Conservation (phyloP, 2,329 filamentous ascomycete genomes). For the Penicillium sp. region DNA sequence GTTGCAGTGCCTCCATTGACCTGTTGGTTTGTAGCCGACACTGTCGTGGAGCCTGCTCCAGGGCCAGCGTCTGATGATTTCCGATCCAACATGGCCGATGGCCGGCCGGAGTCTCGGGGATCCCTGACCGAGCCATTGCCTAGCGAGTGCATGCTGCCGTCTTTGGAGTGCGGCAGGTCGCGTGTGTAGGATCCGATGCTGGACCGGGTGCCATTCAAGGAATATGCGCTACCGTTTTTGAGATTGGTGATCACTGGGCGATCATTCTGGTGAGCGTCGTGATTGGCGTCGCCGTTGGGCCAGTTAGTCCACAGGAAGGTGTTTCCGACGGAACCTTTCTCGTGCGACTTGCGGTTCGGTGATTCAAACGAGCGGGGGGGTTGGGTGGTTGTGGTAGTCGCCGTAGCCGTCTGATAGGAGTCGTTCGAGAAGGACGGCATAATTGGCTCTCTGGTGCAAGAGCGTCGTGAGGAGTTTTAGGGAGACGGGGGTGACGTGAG, state of each 20-base stretch:
- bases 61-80: constrained; percentile 34
- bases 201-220: constrained; percentile 60
- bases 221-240: constrained; percentile 60
- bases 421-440: constrained; percentile 47
- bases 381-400: constrained; percentile 36
- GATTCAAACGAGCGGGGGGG: constrained; percentile 45
- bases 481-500: constrained; percentile 33
- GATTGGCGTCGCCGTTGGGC: constrained; percentile 46
- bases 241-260: constrained; percentile 41
- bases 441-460: constrained; percentile 16
- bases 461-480: constrained; percentile 5
- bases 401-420: constrained; percentile 33
- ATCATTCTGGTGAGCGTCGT: constrained; percentile 43
- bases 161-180: constrained; percentile 44
- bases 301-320: constrained; percentile 52
- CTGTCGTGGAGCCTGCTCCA: constrained; percentile 29
- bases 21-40: constrained; percentile 29
- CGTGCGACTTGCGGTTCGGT: constrained; percentile 45
- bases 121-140: constrained; percentile 39
- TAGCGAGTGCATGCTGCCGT: constrained; percentile 54
- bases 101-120: constrained; percentile 32
- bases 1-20: constrained; percentile 28
- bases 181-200: constrained; percentile 46
- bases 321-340: constrained; percentile 48
- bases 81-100: constrained; percentile 32